phyloP scores from a whole-genome alignment of 202 grass and related monocot genomes.

The Musa balbisiana region DNA sequence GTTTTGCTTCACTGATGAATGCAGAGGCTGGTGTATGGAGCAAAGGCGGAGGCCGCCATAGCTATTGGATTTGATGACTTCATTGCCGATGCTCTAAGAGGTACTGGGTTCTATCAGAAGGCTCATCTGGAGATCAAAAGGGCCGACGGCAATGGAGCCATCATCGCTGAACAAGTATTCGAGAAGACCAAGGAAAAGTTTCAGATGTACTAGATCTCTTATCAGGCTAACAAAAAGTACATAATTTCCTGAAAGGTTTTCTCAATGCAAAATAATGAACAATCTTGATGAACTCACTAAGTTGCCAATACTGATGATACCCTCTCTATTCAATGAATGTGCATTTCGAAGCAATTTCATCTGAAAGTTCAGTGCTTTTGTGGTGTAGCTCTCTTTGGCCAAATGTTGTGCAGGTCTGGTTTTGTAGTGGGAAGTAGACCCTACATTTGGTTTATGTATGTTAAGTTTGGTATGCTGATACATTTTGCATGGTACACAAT shows the following conservation, averaged over 20 bases:
- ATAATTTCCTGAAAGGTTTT: neutral
- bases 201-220: slow-evolving; percentile 38
- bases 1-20: neutral
- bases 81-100: slow-evolving; percentile 68
- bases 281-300: neutral
- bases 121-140: slow-evolving; percentile 60
- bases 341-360: neutral
- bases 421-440: too few species aligned
- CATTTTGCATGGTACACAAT: too few species aligned
- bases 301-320: neutral
- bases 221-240: too few species aligned
- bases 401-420: too few species aligned
- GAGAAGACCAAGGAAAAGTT: slow-evolving; percentile 67
- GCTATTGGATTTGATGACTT: slow-evolving; percentile 74
- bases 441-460: too few species aligned
- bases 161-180: slow-evolving; percentile 68
- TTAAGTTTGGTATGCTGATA: too few species aligned
- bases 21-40: slow-evolving; percentile 85
- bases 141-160: slow-evolving; percentile 48
- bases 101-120: slow-evolving; percentile 61
- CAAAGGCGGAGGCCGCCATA: slow-evolving; percentile 87
- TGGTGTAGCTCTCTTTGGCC: neutral
- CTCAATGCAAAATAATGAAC: slow-evolving; percentile 3
- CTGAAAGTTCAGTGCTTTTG: neutral
- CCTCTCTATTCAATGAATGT: neutral